Conservation (phyloP, 2,329 filamentous ascomycete genomes). For the Phialemoniopsis sp. region DNA sequence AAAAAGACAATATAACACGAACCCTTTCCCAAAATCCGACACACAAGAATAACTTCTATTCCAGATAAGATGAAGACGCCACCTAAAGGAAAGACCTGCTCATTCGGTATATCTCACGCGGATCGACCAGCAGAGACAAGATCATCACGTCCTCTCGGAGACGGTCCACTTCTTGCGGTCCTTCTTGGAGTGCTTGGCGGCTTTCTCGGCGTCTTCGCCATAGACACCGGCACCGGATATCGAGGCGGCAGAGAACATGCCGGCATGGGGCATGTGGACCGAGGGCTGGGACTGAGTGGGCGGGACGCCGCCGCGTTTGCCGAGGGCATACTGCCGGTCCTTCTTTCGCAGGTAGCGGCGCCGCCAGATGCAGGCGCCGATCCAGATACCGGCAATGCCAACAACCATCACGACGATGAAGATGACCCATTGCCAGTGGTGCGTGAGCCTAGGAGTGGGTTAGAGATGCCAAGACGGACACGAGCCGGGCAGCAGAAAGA, state of each 20-base stretch:
- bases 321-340: constrained; percentile 51
- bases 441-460: constrained; percentile 43
- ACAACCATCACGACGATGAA: constrained; percentile 74
- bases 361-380: constrained; percentile 66
- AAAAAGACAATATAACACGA: too few relatives aligned
- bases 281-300: constrained; percentile 20
- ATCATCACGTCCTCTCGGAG: constrained; percentile 32
- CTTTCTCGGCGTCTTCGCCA: constrained; percentile 18
- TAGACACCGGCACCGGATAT: constrained; percentile 22
- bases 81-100: too few relatives aligned
- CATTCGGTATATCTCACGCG: too few relatives aligned
- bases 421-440: constrained; percentile 76
- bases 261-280: constrained; percentile 23
- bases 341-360: constrained; percentile 69
- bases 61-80: too few relatives aligned
- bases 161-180: constrained; percentile 45
- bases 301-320: constrained; percentile 25
- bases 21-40: too few relatives aligned
- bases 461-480: not conserved
- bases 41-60: too few relatives aligned
- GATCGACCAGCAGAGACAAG: not conserved
- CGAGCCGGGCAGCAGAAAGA: constrained; percentile 2
- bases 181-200: constrained; percentile 21
- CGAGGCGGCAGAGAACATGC: constrained; percentile 33
- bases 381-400: constrained; percentile 62